Conservation (phyloP, 805 yeast genomes). For the Metschnikowia amazonensis region DNA sequence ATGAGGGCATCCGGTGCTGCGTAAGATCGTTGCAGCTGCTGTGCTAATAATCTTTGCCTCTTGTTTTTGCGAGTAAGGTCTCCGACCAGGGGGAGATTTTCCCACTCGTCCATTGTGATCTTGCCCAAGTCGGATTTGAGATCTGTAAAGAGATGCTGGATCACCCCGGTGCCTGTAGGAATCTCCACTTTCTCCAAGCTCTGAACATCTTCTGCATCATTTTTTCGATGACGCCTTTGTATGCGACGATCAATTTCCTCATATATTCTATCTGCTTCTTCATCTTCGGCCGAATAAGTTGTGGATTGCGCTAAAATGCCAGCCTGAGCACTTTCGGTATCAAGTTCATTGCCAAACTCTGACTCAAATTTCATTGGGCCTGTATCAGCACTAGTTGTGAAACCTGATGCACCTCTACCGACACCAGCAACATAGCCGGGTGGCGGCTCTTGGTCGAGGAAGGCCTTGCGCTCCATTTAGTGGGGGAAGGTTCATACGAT, state of each 20-base stretch:
- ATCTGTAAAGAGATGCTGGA: conserved; percentile 58
- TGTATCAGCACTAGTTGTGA: conserved; percentile 77
- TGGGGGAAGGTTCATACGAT: not conserved
- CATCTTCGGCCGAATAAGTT: conserved; percentile 50
- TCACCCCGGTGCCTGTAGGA: conserved; percentile 14
- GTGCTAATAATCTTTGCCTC: conserved; percentile 58
- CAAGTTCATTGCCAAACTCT: conserved; percentile 13
- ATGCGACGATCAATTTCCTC: conserved; percentile 59
- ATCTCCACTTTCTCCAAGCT: conserved; percentile 8
- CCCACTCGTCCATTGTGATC: conserved; percentile 75
- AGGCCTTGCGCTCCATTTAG: conserved; percentile 27
- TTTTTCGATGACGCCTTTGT: conserved; percentile 21
- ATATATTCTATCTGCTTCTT: conserved; percentile 74
- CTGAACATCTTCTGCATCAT: conserved; percentile 1
- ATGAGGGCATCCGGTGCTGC: conserved; percentile 77
- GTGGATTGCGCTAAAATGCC: conserved; percentile 27
- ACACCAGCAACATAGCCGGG: conserved; percentile 87
- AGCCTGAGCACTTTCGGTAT: conserved; percentile 30
- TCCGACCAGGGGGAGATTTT: conserved; percentile 77
- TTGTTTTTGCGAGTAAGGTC: conserved; percentile 82
- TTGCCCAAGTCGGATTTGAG: conserved; percentile 57
- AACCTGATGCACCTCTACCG: conserved; percentile 94
- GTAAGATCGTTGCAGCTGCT: conserved; percentile 64
- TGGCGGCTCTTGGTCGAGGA: conserved; percentile 83
- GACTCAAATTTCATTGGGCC: conserved; percentile 35